Evolutionary conservation across 345 rosid genomes (phyloP), one percentile per base, ranked within the genome.

Genomic region (Brassica rapa): DNA sequence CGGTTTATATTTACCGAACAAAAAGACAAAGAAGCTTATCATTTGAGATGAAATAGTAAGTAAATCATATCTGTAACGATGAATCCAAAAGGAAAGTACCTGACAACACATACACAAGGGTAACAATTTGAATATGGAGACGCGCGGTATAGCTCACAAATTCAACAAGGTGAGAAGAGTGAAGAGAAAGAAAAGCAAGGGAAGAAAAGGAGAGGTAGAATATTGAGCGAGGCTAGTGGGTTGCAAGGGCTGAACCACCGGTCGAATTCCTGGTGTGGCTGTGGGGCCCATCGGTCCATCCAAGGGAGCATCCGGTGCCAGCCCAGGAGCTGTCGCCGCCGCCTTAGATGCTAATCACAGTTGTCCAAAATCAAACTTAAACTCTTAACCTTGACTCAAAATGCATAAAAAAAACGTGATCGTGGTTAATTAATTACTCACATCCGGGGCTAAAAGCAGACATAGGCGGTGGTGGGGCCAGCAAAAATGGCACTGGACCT

Each of bases 401-500:
- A 27, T 15, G 32, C 16, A 61, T 41, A 24, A 24, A 24, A 1
- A 24, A 1, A 55, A 64, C 5, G 11, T 71, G 19, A 41, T 39
- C 12, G 41, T 77, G 43, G 46, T 33, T 35, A 29, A 15, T 11
- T 25, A 16, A 37, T 19, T 62, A 63, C 76, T 65, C 75, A 93
- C 98, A 89, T 82, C 56, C 79, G 57, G 93, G 88, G 72, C 87
- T 85, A 9, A 86, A 49, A 62, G 92, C 83, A 70, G 90, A 75
- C 19, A 74, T 80, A 21, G 84, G 24, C n/a, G 93, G 86, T 51
- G 91, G 84, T 73, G 79, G 88, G 32, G 88, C 32, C 57, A 92
- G 88, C 66, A 86, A 84, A 25, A 89, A 83, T 24, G 86, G 69
- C 46, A 62, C 85, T 11, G 95, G 93, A 79, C 98, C 98, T 90